These are phyloP conservation scores for Umbelopsis isabellina DNA, from an alignment of 192 early-diverging fungal species.

Conservation along the genomic window DNA sequence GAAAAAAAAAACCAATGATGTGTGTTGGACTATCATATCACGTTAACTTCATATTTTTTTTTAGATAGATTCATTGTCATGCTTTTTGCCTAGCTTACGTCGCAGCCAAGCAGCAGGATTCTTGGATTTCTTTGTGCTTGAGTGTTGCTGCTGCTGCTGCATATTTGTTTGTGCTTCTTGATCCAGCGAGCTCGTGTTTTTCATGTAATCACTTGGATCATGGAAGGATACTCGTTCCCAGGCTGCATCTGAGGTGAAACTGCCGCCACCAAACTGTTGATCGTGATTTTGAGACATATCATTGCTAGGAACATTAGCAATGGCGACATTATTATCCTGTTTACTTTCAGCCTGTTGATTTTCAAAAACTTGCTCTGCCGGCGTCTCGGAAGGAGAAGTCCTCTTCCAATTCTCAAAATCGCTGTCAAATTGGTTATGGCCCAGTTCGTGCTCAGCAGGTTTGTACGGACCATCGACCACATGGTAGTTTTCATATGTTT, in stretches of 20 bases:
- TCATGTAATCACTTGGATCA: slow-evolving; percentile 15
- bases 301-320: not conserved
- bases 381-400: not conserved
- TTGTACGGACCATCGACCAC: not conserved
- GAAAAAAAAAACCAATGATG: not conserved
- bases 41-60: no score
- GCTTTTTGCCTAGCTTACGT: slow-evolving; percentile 4
- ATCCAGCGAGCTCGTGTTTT: not conserved
- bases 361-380: not conserved
- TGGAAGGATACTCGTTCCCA: slow-evolving; percentile 5
- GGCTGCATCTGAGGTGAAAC: not conserved
- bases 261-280: no score
- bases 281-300: no score
- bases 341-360: not conserved
- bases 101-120: not conserved
- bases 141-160: not conserved
- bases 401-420: slow-evolving; percentile 16
- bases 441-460: not conserved
- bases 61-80: no score
- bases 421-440: slow-evolving; percentile 15
- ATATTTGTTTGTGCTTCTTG: not conserved
- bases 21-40: not conserved
- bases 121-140: not conserved
- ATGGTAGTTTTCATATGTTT: slow-evolving; percentile 1
- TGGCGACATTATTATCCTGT: not conserved